A percentile compares a stretch with the other conserved stretches of the same genome.
These are phyloP conservation scores for Cicer yamashitae DNA, from an alignment of 306 rosid genomes.

Conservation along the genomic window DNA sequence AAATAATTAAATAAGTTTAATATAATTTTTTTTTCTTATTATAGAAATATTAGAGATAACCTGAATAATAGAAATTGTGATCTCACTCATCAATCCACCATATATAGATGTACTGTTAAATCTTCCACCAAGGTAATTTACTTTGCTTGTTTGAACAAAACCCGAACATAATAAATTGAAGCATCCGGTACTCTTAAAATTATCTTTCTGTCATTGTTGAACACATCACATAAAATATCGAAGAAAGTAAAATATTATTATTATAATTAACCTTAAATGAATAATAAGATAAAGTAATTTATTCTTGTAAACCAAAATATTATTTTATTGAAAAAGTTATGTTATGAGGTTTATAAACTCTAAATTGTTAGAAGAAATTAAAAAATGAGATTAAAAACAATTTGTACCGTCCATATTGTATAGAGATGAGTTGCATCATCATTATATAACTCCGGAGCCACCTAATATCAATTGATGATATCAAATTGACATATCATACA, in stretches of 20 bases:
- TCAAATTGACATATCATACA: not conserved
- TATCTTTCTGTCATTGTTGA: not conserved
- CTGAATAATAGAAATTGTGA: not conserved
- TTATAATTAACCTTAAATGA: too few relatives aligned
- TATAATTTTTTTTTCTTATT: too few relatives aligned
- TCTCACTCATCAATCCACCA: accelerated
- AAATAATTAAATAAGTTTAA: too few relatives aligned
- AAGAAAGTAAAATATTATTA: too few relatives aligned
- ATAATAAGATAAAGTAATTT: too few relatives aligned
- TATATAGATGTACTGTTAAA: not conserved
- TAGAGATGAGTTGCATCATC: not conserved
- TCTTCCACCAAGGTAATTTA: not conserved
- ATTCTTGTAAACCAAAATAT: too few relatives aligned
- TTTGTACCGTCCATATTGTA: not conserved
- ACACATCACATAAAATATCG: too few relatives aligned
- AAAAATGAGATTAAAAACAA: too few relatives aligned
- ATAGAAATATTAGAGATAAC: not conserved
- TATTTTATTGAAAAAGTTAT: too few relatives aligned
- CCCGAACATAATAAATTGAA: too few relatives aligned
- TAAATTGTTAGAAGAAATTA: too few relatives aligned
- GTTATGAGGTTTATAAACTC: too few relatives aligned
- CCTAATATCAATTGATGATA: not conserved
- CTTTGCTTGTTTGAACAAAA: not conserved
- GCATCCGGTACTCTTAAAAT: not conserved
- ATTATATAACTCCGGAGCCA: not conserved